Evolutionary conservation across 2,329 filamentous ascomycete species (phyloP).

Genomic region (Tetracladium maxilliforme): DNA sequence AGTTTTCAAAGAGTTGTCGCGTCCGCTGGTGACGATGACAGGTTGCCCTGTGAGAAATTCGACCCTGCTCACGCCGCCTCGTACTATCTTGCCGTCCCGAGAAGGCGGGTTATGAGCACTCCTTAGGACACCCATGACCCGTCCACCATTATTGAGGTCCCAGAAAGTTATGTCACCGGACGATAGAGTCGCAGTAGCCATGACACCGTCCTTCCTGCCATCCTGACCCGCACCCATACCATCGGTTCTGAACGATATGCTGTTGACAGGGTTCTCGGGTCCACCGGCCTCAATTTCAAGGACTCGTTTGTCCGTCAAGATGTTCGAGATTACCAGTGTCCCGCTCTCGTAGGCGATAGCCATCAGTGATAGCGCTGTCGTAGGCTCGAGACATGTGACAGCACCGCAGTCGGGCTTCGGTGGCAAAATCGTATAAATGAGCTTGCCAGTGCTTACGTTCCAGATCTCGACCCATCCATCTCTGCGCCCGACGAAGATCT

Average conservation of each 20-base stretch:
- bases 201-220: slow-evolving; percentile 72
- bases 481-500: slow-evolving; percentile 75
- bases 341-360: slow-evolving; percentile 80
- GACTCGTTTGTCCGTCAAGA: slow-evolving; percentile 61
- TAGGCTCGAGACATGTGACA: slow-evolving; percentile 77
- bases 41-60: slow-evolving; percentile 85
- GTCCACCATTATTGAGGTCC: slow-evolving; percentile 83
- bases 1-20: slow-evolving; percentile 86
- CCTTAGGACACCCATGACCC: slow-evolving; percentile 73
- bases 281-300: slow-evolving; percentile 54
- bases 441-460: slow-evolving; percentile 86
- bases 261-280: slow-evolving; percentile 54
- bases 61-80: slow-evolving; percentile 70
- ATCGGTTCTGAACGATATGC: slow-evolving; percentile 83
- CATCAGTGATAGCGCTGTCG: slow-evolving; percentile 70
- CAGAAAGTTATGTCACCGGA: slow-evolving; percentile 89
- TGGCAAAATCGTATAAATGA: slow-evolving; percentile 80
- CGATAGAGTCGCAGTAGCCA: slow-evolving; percentile 72
- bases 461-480: slow-evolving; percentile 93
- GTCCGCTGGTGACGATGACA: slow-evolving; percentile 76
- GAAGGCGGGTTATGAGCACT: slow-evolving; percentile 74
- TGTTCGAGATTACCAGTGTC: slow-evolving; percentile 64
- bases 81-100: slow-evolving; percentile 32
- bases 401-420: slow-evolving; percentile 57
- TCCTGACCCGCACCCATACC: slow-evolving; percentile 78